Evolutionary conservation across 768 basidiomycete species (phyloP).

Genomic region (Cyclocybe aegerita): DNA sequence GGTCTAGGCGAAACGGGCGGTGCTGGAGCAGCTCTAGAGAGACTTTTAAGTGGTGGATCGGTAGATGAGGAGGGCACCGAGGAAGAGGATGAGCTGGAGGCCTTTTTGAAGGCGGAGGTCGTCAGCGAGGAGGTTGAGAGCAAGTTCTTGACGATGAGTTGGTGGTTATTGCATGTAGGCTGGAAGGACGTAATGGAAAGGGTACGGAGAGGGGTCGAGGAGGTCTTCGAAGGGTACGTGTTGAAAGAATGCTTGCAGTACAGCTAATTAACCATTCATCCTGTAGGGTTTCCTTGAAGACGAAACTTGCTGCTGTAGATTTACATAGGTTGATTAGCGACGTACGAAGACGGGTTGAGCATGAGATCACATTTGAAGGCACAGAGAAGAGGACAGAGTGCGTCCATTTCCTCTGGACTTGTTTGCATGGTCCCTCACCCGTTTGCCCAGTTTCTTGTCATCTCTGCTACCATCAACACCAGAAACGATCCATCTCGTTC

Average conservation of each 20-base stretch:
- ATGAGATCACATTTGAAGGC: slow-evolving; percentile 63
- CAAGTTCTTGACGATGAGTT: slow-evolving; percentile 82
- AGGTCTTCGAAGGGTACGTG: slow-evolving; percentile 81
- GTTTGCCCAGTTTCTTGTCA: slow-evolving; percentile 57
- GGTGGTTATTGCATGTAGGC: slow-evolving; percentile 92
- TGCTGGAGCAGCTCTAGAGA: slow-evolving; percentile 13
- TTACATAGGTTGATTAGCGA: slow-evolving; percentile 68
- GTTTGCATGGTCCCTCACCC: not conserved
- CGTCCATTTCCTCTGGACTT: slow-evolving; percentile 1
- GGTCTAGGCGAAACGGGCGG: not conserved
- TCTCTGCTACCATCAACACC: slow-evolving; percentile 75
- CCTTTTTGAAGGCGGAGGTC: slow-evolving; percentile 1
- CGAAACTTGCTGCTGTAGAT: slow-evolving; percentile 68
- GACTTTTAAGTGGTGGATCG: not conserved
- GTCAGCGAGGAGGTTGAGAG: slow-evolving; percentile 70
- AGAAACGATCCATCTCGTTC: slow-evolving; percentile 66
- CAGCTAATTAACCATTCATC: not conserved
- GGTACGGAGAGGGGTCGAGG: slow-evolving; percentile 73
- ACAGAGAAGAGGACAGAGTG: slow-evolving; percentile 56
- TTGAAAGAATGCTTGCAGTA: not conserved
- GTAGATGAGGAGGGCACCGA: slow-evolving; percentile 20
- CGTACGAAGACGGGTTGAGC: slow-evolving; percentile 76
- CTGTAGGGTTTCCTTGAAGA: slow-evolving; percentile 81
- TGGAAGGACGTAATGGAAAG: slow-evolving; percentile 83
- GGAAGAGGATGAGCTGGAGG: slow-evolving; percentile 14